These are phyloP conservation scores for Selenicereus undatus DNA, from an alignment of 148 eudicot genomes.

Conservation along the genomic window DNA sequence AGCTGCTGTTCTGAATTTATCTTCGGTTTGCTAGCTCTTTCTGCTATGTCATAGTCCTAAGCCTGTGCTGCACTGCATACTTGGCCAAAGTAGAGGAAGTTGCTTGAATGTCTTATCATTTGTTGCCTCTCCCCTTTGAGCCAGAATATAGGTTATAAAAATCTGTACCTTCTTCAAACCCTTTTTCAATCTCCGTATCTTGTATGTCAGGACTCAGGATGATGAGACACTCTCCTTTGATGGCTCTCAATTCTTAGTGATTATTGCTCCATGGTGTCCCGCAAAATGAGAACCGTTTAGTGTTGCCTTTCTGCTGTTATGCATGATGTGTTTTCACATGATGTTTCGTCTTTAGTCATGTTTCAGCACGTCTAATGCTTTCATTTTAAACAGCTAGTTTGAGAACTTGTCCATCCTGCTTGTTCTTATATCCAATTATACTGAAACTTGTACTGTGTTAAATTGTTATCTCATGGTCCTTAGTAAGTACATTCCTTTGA, in stretches of 20 bases:
- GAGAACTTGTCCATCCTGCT: not conserved
- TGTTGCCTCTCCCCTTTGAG: not conserved
- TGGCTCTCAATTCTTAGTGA: constrained; percentile 7
- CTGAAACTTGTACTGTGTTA: too few species aligned
- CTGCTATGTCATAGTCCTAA: not conserved
- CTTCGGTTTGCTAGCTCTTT: not conserved
- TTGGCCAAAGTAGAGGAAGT: not conserved
- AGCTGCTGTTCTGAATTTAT: not conserved
- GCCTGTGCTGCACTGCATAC: not conserved
- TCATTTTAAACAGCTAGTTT: not conserved
- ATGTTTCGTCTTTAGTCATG: not conserved
- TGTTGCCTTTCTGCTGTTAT: not conserved
- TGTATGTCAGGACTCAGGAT: not conserved
- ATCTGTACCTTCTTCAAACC: not conserved
- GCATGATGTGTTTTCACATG: constrained; percentile 6
- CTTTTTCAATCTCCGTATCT: not conserved
- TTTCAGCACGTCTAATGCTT: not conserved
- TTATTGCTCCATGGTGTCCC: constrained; percentile 9
- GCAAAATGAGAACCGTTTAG: not conserved
- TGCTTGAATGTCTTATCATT: not conserved
- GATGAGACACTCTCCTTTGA: constrained; percentile 15
- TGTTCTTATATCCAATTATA: too few species aligned
- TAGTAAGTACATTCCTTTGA: too few species aligned
- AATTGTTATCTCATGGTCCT: too few species aligned
- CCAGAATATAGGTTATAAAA: not conserved